A percentile compares a stretch with the other conserved stretches of the same genome.
Conservation (phyloP, 257 asterid species). For the Solanum chiquidenum region DNA sequence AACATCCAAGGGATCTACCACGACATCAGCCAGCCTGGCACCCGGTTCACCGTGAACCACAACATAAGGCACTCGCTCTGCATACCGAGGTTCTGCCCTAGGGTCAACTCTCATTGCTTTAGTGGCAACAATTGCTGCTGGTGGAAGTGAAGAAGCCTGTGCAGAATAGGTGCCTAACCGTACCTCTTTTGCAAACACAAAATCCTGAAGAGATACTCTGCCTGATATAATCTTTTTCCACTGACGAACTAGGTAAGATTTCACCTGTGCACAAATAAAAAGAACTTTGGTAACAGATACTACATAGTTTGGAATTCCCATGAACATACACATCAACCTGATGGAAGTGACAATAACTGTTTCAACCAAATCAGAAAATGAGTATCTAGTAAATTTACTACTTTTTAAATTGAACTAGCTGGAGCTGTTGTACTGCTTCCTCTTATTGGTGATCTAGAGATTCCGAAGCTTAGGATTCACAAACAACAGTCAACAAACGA, state of each 20-base stretch:
- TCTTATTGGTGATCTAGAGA: neutral
- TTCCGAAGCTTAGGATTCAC: neutral
- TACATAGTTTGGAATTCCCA: neutral
- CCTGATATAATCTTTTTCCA: slow-evolving; percentile 83
- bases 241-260: slow-evolving; percentile 65
- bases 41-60: slow-evolving; percentile 97
- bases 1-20: slow-evolving; percentile 76
- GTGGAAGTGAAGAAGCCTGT: slow-evolving; percentile 65
- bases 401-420: neutral
- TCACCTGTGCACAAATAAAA: slow-evolving; percentile 40
- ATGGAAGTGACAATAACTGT: neutral
- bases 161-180: slow-evolving; percentile 85
- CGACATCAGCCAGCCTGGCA: slow-evolving; percentile 81
- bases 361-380: neutral
- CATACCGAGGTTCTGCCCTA: slow-evolving; percentile 92
- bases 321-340: neutral
- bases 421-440: neutral
- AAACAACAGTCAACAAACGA: neutral
- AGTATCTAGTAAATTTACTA: neutral
- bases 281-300: neutral
- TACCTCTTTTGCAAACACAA: slow-evolving; percentile 92
- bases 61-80: slow-evolving; percentile 85
- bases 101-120: slow-evolving; percentile 80
- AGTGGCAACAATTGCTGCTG: slow-evolving; percentile 93
- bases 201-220: slow-evolving; percentile 79